These are phyloP conservation scores for Heliamphora pulchella DNA, from an alignment of 179 eudicot species.

Conservation along the genomic window DNA sequence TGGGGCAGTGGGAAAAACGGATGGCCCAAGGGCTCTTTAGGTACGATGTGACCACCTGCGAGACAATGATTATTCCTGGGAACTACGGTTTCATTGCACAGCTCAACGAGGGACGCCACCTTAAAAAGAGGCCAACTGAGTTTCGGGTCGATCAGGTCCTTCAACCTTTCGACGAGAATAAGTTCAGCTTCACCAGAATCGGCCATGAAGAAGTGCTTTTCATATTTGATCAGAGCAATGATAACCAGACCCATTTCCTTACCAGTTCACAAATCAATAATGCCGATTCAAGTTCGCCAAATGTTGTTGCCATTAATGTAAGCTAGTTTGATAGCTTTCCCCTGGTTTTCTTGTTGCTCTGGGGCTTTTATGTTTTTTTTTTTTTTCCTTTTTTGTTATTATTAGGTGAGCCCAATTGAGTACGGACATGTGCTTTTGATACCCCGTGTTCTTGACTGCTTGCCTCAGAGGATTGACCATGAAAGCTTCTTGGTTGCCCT, in stretches of 20 bases:
- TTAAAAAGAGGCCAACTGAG: slow-evolving; percentile 30
- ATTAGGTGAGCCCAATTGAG: slow-evolving; percentile 30
- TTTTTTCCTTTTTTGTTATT: background rate
- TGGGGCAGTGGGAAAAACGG: slow-evolving; percentile 40
- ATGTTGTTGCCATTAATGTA: slow-evolving; percentile 28
- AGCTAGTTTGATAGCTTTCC: slow-evolving; percentile 9
- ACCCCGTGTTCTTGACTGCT: slow-evolving; percentile 22
- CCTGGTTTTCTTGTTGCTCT: background rate
- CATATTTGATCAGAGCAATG: slow-evolving; percentile 20
- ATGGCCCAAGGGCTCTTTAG: slow-evolving; percentile 34
- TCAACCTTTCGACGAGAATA: slow-evolving; percentile 25
- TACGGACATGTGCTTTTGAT: slow-evolving; percentile 33
- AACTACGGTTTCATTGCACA: slow-evolving; percentile 24
- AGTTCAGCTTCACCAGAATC: slow-evolving; percentile 28
- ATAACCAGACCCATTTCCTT: slow-evolving; percentile 14
- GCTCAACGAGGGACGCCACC: slow-evolving; percentile 26
- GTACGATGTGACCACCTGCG: slow-evolving; percentile 43
- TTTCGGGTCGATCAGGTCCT: slow-evolving; percentile 25
- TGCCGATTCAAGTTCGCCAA: slow-evolving; percentile 17
- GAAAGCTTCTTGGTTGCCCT: slow-evolving; percentile 25
- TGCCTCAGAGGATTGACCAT: slow-evolving; percentile 26
- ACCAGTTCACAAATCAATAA: slow-evolving; percentile 8
- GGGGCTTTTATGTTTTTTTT: background rate
- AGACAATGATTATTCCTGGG: slow-evolving; percentile 33
- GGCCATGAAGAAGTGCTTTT: slow-evolving; percentile 29